Evolutionary conservation across 202 grass and related monocot species (phyloP), one percentile per base, ranked within the genome.

Genomic region (Eragrostis tef): DNA sequence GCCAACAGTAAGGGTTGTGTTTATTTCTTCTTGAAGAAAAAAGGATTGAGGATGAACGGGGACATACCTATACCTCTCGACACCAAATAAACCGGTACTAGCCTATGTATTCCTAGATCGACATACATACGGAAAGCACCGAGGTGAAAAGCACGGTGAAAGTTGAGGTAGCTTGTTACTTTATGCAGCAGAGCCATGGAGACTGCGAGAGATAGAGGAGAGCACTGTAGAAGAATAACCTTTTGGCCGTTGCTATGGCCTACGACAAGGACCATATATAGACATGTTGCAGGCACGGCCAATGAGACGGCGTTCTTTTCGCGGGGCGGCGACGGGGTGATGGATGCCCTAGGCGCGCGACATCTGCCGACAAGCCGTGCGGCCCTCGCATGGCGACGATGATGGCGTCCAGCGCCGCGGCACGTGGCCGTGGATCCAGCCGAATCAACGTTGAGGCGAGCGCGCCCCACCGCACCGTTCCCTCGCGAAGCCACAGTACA

Each of bases 341-440:
- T 74, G 70, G 78, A 71, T 73, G 77, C 70, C 69, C 86, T 79
- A 79, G 83, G 79, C 74, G 48, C 27, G 34, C 66, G 87, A 95
- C 90, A 92, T 80, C 86, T 92, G 93, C 83, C 79, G 87, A 94
- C 90, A 94, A 86, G 70, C 85, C 78, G 73, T 88, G 83, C 78
- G 60, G 79, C 71, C 84, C 77, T 79, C 86, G 78, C 93, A 87
- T 92, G 87, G 84, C 64, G 81, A 47, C 49, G 85, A 86, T 86
- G 48, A 85, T 85, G 88, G 84, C 84, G 63, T 83, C 78, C 82
- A 88, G 79, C 77, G 66, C 77, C 46, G 79, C 45, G 83, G 88
- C 93, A 96, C 88, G 90, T 88, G 87, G 76, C 73, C 78, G 45
- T 69, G 76, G 70, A 93, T 96, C 83, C 79, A 52, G 4, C 29